Base-by-base conservation (phyloP, 2,329 filamentous ascomycete species). In the Pseudocercospora macadamiae region DNA sequence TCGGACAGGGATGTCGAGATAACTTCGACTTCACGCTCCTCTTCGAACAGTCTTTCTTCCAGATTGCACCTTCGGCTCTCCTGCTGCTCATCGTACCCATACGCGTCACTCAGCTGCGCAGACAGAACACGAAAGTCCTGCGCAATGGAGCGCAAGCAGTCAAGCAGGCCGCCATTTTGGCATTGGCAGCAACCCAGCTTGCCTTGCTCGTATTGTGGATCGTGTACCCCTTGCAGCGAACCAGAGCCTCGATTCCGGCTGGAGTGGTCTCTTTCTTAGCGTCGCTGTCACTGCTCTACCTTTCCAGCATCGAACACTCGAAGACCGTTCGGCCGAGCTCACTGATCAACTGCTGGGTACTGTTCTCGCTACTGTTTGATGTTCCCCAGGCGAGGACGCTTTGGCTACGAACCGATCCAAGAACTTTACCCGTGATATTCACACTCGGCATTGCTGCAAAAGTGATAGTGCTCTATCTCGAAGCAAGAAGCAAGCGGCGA, bases 21-120 rank as follows among this genome's bases (percentile, higher is more conserved):
- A 42, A 57, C 49, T 67, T 68, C 57, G 66, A 68, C 59, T 67
- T 68, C 55, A 69, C 65, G 18, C 55, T 69, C 14, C 47, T 60
- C 3, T 69, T 68, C 42, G 66, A 68, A 48, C 64, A 68, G 51
- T 55, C 55, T n/a, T 51, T 69, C 54, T 54, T 69, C 19, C 61
- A 62, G 30, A 59, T 66, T 48, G 54, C 51, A 6, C 63, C 66
- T 2, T 62, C 58, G 21, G 61, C 64, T 12, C 32, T 69, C 6
- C 51, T 68, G 3, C 26, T 67, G 3, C 36, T 67, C 4, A 25
- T 59, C 7, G 52, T 65, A 2, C 64, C 63, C 3, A 19, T 63
- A 4, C 54, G 64, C 18, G 54, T 56, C 16, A 47, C 61, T 4
- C 57, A 55, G 12, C 57, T 68, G 6, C 52, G 56, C n/a, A 54